phyloP scores from a whole-genome alignment of 1,139 yeast species.

The Sugiyamaella novakii region DNA sequence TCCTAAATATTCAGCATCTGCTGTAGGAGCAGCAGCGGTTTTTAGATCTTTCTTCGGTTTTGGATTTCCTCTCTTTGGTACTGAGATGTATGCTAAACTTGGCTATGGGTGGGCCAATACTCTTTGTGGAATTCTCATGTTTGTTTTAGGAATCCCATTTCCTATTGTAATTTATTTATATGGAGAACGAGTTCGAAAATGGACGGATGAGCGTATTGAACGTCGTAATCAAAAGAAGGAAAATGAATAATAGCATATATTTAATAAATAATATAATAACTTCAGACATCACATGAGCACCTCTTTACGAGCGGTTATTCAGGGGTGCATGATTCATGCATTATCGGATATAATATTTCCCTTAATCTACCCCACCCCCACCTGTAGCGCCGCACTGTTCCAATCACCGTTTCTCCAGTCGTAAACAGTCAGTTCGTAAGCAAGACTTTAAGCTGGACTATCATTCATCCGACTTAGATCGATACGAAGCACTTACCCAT shows the following conservation, averaged over 20 bases:
- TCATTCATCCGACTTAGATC: no score
- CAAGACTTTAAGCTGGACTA: not conserved
- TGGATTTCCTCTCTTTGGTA: slow-evolving; percentile 47
- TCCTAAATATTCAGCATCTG: slow-evolving; percentile 61
- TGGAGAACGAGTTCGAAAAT: slow-evolving; percentile 57
- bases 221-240: slow-evolving; percentile 7
- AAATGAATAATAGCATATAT: not conserved
- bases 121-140: slow-evolving; percentile 56
- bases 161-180: slow-evolving; percentile 58
- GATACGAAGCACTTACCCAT: no score
- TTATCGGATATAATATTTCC: no score
- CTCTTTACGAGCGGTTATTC: no score
- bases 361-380: slow-evolving; percentile 4
- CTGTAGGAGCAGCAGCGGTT: slow-evolving; percentile 62
- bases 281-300: no score
- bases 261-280: not conserved
- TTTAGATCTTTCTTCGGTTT: slow-evolving; percentile 62
- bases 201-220: slow-evolving; percentile 55
- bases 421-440: not conserved
- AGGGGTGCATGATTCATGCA: no score
- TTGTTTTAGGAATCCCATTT: slow-evolving; percentile 63
- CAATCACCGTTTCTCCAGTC: not conserved
- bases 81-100: slow-evolving; percentile 38
- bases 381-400: not conserved
- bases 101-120: slow-evolving; percentile 73